Base-by-base conservation (phyloP, 23 red algal genomes). In the Gracilaria gracilis region DNA sequence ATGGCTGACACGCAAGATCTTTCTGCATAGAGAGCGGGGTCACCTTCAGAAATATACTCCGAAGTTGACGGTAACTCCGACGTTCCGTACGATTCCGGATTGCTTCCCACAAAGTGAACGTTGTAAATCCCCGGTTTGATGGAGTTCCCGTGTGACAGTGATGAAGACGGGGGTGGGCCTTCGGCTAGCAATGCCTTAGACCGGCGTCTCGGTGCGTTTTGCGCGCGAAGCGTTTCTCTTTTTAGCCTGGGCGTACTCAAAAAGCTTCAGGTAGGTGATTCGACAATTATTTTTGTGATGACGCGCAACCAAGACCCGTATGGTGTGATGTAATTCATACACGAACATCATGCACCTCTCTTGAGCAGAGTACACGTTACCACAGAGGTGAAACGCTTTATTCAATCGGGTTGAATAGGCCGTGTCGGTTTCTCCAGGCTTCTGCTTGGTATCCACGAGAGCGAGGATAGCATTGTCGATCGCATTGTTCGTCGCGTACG, bases 161-260 rank as follows among this genome's bases (percentile, higher is more conserved):
- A 74, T 5, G 28, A 40, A 37, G 67, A 73, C 44, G 33, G 34
- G 11, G 25, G 4, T 20, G 67, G 9, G 2, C 38, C 35, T 19
- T 73, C 34, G 15, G 21, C 33, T 8, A 19, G 17, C 17, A 37
- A 9, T 15, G 34, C 67, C 21, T 16, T 40, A 23, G 67, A 73
- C 33, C 21, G 67, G 16, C 35, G 67, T 12, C 0, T 73, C 33
- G 21, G 33, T 37, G 42, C 5, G 17, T 44, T 4, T 37, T 35
- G 82, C 2, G 64, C 64, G 38, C 82, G 82, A 38, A 58, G 64
- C 5, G 84, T 27, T 35, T 77, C 84, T 36, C 69, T 42, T 34
- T n/a, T 77, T 44, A 27, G 42, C 84, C 47, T 77, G 46, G 28
- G 84, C 67, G 20, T 86, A 86, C 38, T 75, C 69, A 33, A 61